Evolutionary conservation across 495 filamentous ascomycete species (phyloP).

Genomic region (Neurospora sp.): DNA sequence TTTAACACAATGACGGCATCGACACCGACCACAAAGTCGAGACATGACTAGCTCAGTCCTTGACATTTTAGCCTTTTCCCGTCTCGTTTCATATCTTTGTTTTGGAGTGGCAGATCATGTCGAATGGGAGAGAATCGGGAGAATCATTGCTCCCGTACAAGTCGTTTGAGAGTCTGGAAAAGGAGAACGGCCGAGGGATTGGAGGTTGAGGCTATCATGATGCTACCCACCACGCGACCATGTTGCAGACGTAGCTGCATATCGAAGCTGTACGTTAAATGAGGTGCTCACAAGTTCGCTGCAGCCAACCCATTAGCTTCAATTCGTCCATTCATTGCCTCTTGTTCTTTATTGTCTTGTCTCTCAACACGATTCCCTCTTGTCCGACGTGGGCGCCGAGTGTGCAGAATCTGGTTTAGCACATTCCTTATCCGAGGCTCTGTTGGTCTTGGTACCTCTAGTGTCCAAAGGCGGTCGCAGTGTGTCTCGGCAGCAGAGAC

Average conservation of each 20-base stretch:
- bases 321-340: neutral
- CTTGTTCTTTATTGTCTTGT: neutral
- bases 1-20: neutral
- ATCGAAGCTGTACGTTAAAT: neutral
- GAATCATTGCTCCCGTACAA: neutral
- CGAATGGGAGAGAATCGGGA: neutral
- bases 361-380: neutral
- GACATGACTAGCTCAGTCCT: neutral
- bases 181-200: neutral
- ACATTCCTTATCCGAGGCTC: neutral
- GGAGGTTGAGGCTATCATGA: neutral
- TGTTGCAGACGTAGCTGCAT: neutral
- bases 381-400: neutral
- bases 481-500: neutral
- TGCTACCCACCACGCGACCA: neutral
- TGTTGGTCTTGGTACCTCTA: neutral
- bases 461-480: neutral
- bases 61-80: neutral
- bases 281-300: neutral
- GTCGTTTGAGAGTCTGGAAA: neutral
- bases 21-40: too few species aligned
- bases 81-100: neutral
- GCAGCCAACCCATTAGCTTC: neutral
- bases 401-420: neutral
- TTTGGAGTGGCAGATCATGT: neutral